Base-by-base conservation (phyloP, 139 green algal species). In the Tetradesmus lagerheimii region DNA sequence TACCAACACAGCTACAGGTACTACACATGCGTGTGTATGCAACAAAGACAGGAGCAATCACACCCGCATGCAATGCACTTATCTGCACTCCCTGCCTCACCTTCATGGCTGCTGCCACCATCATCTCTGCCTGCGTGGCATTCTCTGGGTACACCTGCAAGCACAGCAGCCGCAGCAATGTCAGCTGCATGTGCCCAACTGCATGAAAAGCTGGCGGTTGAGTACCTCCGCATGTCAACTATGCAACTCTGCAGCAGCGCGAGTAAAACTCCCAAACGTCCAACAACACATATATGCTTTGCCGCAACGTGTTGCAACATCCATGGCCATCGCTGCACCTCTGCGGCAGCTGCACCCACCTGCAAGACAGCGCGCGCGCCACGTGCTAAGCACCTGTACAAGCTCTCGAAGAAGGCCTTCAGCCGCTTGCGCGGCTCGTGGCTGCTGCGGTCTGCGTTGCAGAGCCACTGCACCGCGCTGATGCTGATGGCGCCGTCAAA, bases 401-500 rank as follows among this genome's bases (percentile, higher is more conserved):
- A 93, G 20, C 91, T 96, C 78, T 96, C 91, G 89, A 99, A 99
- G 93, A 99, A 99, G 31, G 91, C 87, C 62, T 93, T 95, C 85
- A 99, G 92, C 23, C 97, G 94, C 53, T 91, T 94, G n/a, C 95
- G 91, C 0, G 98, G 98, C 67, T 99, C 96, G 76, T 98, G 87
- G 3, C 43, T 74, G 25, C 85, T 92, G 15, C 90, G 94, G 94
- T 99, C 98, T 1, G 97, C 97, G 90, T 99, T 99, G 94, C 97
- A 99, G n/a, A 99, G 94, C 97, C 97, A 99, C 93, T 99, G 97
- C 82, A 98, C 92, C 15, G 96, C 96, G 11, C 89, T 95, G 89
- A 97, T 97, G 92, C 87, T 95, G 87, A 99, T 96, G 62, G 95
- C 97, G 0, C 95, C 96, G 83, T 98, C 95, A 91, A 99, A 96